A percentile compares a stretch with the other conserved stretches of the same genome.
These are phyloP conservation scores for Aureobasidium namibiae DNA, from an alignment of 2,329 filamentous ascomycete genomes.

Conservation along the genomic window DNA sequence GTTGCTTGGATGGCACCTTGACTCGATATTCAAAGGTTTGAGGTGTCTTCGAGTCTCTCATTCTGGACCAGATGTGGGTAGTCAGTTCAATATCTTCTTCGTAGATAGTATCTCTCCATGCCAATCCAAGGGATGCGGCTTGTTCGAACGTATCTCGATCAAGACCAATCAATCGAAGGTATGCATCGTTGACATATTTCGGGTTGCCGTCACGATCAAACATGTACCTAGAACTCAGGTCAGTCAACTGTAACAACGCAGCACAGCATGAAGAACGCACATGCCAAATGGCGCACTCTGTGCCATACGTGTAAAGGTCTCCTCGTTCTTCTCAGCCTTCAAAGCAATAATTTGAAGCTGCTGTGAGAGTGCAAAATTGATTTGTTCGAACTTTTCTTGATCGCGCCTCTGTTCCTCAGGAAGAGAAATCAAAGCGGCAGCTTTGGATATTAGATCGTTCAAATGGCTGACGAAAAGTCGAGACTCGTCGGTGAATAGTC, in stretches of 20 bases:
- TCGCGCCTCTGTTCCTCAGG: slow-evolving; percentile 16
- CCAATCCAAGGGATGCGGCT: slow-evolving; percentile 20
- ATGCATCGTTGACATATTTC: slow-evolving; percentile 34
- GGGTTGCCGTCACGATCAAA: slow-evolving; percentile 24
- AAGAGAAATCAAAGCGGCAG: slow-evolving; percentile 29
- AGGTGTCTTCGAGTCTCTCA: slow-evolving; percentile 25
- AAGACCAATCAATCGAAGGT: slow-evolving; percentile 28
- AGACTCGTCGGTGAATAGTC: slow-evolving; percentile 31
- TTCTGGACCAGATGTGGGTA: slow-evolving; percentile 23
- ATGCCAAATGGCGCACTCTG: slow-evolving; percentile 33
- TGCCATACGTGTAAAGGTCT: slow-evolving; percentile 34
- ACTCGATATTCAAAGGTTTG: slow-evolving; percentile 31
- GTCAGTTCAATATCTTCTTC: slow-evolving; percentile 27
- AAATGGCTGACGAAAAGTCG: slow-evolving; percentile 30
- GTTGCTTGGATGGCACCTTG: slow-evolving; percentile 26
- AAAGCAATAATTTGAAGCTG: slow-evolving; percentile 25
- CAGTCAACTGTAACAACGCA: neutral
- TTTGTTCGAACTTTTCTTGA: slow-evolving; percentile 28
- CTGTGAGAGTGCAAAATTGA: slow-evolving; percentile 30
- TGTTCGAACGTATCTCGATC: slow-evolving; percentile 17
- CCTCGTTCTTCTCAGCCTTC: slow-evolving; percentile 29
- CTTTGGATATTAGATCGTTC: slow-evolving; percentile 30
- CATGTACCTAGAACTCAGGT: neutral
- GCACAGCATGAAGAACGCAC: slow-evolving; percentile 24
- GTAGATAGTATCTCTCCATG: slow-evolving; percentile 18